These are phyloP conservation scores for Solanum chmielewskii DNA, from an alignment of 257 asterid species.

Conservation along the genomic window DNA sequence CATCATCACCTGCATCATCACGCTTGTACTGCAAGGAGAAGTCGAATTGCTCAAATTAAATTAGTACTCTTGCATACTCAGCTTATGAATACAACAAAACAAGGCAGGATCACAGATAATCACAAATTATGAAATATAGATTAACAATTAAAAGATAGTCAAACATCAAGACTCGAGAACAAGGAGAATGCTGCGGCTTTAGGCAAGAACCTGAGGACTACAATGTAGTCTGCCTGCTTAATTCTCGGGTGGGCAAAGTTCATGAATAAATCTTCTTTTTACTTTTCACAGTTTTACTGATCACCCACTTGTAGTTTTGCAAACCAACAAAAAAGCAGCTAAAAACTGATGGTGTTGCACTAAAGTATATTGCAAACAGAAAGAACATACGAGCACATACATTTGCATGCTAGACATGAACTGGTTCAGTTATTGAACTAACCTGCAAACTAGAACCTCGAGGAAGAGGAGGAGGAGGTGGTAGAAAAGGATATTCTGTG, in stretches of 20 bases:
- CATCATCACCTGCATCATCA: conserved; percentile 35
- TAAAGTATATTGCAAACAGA: neutral
- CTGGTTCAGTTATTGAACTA: neutral
- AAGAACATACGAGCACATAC: neutral
- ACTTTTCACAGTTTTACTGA: neutral
- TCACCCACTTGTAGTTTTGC: neutral
- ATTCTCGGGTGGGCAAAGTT: neutral
- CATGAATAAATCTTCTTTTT: neutral
- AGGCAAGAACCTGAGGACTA: neutral
- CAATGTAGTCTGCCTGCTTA: neutral
- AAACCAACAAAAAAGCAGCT: neutral
- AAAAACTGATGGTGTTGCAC: neutral
- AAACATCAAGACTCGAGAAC: neutral
- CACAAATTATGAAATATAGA: neutral
- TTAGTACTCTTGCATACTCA: neutral
- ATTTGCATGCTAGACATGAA: neutral
- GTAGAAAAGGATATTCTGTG: conserved; percentile 28
- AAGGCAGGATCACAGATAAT: neutral
- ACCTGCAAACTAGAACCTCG: conserved; percentile 53
- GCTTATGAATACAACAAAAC: neutral
- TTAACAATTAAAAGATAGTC: neutral
- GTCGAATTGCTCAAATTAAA: conserved; percentile 7
- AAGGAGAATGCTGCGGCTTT: neutral
- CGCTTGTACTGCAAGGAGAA: conserved; percentile 53
- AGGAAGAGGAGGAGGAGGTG: conserved; percentile 59